Base-by-base conservation (phyloP, 768 basidiomycete species). In the Termitomyces titanicus region DNA sequence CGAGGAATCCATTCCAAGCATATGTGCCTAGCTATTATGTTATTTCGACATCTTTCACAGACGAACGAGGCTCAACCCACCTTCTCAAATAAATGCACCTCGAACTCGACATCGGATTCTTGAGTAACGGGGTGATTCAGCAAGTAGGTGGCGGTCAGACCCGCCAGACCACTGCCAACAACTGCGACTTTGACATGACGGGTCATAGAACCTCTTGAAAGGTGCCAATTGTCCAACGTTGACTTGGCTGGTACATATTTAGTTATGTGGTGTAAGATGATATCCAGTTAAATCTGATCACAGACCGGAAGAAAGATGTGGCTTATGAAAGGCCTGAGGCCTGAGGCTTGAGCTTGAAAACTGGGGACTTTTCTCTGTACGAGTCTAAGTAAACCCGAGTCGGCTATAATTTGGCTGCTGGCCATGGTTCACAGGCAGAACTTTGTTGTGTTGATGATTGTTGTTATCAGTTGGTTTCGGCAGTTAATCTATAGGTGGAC, bases 31-130 rank as follows among this genome's bases (percentile, higher is more conserved):
- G 13, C 10, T 46, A 46, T 7, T 11, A 51, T 24, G 24, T 47
- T n/a, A 54, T 55, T 35, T 27, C 39, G 13, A 18, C 46, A 27
- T n/a, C 50, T 27, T 38, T 40, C 12, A 43, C 34, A 50, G 34
- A 38, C 38, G 22, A 25, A 29, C 22, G 22, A 37, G 47, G 47
- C 34, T 50, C 20, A 24, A 55, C 80, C 22, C 58, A 86, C 88
- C 75, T 87, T 89, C 66, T 91, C 89, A 51, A 91, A 85, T 1
- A 92, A 54, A 68, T 86, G 86, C 0, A 90, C 84, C 53, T 89
- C 84, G 39, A 84, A 80, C 5, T 76, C 66, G 17, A 83, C 75
- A 45, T 74, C 68, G 8, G 67, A 64, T 7, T 70, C 68, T 1
- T 66, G 55, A 17, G 65, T 49, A n/a, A 64, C 57, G 12, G 69